Percentiles rank a stretch among this genome's conserved stretches.
These are phyloP conservation scores for Neurospora sp. DNA, from an alignment of 2,329 filamentous ascomycete species.

Conservation along the genomic window DNA sequence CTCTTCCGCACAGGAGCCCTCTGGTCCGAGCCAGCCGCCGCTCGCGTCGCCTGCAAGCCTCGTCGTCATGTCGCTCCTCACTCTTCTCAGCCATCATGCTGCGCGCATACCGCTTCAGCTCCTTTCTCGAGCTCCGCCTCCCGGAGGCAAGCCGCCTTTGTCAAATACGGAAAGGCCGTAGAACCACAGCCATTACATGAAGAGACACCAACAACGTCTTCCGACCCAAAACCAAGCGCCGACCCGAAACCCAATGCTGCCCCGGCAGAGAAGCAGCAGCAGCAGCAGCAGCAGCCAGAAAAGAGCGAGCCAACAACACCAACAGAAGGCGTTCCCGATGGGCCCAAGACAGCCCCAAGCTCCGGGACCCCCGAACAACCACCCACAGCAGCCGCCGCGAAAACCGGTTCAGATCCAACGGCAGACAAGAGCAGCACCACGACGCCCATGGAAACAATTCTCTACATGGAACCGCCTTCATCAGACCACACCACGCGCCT, in stretches of 20 bases:
- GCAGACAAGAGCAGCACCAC: conserved; percentile 27
- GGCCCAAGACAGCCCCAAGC: not conserved
- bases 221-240: conserved; percentile 26
- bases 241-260: conserved; percentile 26
- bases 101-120: conserved; percentile 12
- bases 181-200: conserved; percentile 34
- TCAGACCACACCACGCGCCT: conserved; percentile 25
- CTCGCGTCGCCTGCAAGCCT: conserved; percentile 22
- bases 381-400: conserved; percentile 7
- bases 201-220: conserved; percentile 14
- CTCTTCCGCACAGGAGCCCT: conserved; percentile 43
- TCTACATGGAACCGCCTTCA: conserved; percentile 33
- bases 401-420: conserved; percentile 20
- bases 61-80: conserved; percentile 4
- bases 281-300: not conserved
- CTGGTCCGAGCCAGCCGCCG: conserved; percentile 27
- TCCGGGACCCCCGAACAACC: not conserved
- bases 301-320: not conserved
- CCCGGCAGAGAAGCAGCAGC: not conserved
- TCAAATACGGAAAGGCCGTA: conserved; percentile 49
- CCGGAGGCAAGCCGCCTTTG: conserved; percentile 34
- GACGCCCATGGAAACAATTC: conserved; percentile 41
- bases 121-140: conserved; percentile 29
- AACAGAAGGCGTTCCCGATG: not conserved
- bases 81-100: not conserved